Percentiles rank a stretch among this genome's conserved stretches.
phyloP scores from a whole-genome alignment of 2,329 filamentous ascomycete genomes.

The Ophiostoma montium region DNA sequence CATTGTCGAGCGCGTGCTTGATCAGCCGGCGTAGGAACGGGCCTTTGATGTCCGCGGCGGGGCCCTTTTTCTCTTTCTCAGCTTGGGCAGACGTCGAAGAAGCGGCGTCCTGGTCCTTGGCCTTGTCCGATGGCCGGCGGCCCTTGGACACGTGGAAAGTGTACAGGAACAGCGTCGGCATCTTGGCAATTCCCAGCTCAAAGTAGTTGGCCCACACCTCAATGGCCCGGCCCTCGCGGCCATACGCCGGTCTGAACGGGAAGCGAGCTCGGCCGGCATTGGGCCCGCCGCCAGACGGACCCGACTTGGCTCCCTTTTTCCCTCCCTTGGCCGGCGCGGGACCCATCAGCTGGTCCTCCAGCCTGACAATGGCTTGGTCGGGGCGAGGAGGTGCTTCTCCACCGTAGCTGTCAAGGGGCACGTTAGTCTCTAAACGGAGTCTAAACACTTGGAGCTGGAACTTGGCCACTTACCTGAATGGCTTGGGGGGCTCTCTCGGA shows the following conservation, averaged over 20 bases:
- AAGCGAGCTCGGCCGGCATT: conserved; percentile 15
- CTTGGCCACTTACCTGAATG: conserved; percentile 2
- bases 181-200: conserved; percentile 23
- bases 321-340: background rate
- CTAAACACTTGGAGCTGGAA: too few species aligned
- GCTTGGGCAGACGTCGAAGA: background rate
- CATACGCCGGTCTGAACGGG: conserved; percentile 35
- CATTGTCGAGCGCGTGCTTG: conserved; percentile 19
- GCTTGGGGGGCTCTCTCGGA: background rate
- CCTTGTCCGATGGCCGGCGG: conserved; percentile 11
- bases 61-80: conserved; percentile 8
- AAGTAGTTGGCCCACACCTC: conserved; percentile 43
- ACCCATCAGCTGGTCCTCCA: conserved; percentile 15
- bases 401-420: conserved; percentile 2
- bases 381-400: conserved; percentile 11
- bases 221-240: conserved; percentile 26
- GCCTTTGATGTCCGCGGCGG: conserved; percentile 8
- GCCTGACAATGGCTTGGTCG: conserved; percentile 17
- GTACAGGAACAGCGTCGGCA: conserved; percentile 29
- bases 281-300: background rate
- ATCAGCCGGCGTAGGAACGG: conserved; percentile 11
- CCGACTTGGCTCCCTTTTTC: background rate
- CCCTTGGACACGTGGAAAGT: conserved; percentile 22
- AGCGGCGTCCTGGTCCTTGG: background rate
- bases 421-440: too few species aligned